Base-by-base conservation (phyloP, 176 grass and related monocot genomes). In the Areca catechu region DNA sequence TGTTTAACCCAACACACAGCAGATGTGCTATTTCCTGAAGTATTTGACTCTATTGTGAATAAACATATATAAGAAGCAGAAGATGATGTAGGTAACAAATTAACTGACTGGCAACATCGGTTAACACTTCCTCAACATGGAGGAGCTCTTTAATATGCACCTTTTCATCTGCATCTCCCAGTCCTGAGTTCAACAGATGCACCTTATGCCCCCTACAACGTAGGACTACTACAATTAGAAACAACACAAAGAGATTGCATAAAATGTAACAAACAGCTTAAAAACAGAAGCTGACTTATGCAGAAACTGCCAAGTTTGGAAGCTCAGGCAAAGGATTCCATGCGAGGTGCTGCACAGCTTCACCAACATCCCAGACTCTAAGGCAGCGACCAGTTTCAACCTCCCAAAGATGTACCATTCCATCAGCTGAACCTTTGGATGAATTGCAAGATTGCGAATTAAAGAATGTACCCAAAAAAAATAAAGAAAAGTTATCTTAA, bases 301-400 rank as follows among this genome's bases (percentile, higher is more conserved):
- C 74, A 56, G 80, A 68, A 71, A 89, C 88, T 76, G 94, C 87
- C 50, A 98, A 74, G 59, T 93, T 78, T 52, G 88, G 84, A 58
- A 66, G 71, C 20, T 93, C 94, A 30, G 81, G 81, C 58, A 56
- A 80, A 76, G 94, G 94, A 73, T 98, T 98, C 94, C 94, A 98
- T 19, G 79, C 58, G 80, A 98, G 71, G 60, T 76, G 69, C 54
- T 71, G 65, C 53, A 90, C 84, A 34, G 75, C 58, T 63, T 78
- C 88, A 14, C 84, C 88, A 54, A 93, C 80, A 58, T 89, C 78
- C 83, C 84, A 98, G 55, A 89, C 66, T 56, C 85, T 89, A 25
- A 29, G 59, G 51, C 88, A 92, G 4, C 94, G 78, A 24, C 81
- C 88, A 65, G 94, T 98, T 85, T 92, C 88, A 72, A 98, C 82